A percentile compares a stretch with the other conserved stretches of the same genome.
Evolutionary conservation across 2,329 filamentous ascomycete species (phyloP).

Genomic region (Verticillium nonalfalfae): DNA sequence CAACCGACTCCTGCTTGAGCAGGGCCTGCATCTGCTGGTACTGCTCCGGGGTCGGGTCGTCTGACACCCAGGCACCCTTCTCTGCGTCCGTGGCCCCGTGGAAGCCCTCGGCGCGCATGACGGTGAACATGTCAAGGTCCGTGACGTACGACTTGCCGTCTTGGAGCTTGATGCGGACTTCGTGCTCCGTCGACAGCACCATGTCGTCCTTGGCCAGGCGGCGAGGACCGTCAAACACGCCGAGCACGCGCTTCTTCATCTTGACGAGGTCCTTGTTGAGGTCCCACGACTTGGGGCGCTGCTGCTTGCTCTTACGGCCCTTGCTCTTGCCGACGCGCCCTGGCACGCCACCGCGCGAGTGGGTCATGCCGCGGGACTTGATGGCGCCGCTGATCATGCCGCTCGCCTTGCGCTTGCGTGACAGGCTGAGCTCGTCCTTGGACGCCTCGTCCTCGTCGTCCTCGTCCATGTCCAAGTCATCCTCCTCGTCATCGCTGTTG

Average conservation of each 20-base stretch:
- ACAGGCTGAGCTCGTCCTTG: slow-evolving; percentile 39
- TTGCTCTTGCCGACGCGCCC: slow-evolving; percentile 46
- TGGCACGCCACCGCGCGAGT: slow-evolving; percentile 67
- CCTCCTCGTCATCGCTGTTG: slow-evolving; percentile 48
- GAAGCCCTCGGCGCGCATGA: slow-evolving; percentile 83
- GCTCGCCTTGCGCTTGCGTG: slow-evolving; percentile 45
- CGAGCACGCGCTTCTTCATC: slow-evolving; percentile 95
- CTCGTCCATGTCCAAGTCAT: slow-evolving; percentile 46
- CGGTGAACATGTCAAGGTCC: slow-evolving; percentile 84
- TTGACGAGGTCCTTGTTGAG: slow-evolving; percentile 91
- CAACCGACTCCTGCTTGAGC: background rate
- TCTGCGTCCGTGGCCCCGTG: slow-evolving; percentile 75
- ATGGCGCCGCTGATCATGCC: slow-evolving; percentile 42
- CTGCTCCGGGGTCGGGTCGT: slow-evolving; percentile 60
- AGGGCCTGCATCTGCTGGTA: slow-evolving; percentile 51
- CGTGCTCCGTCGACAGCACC: slow-evolving; percentile 94
- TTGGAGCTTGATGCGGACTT: slow-evolving; percentile 77
- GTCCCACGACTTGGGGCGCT: slow-evolving; percentile 92
- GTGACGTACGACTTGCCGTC: slow-evolving; percentile 79
- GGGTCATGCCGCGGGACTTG: slow-evolving; percentile 68
- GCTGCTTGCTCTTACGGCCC: slow-evolving; percentile 83
- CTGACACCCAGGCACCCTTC: slow-evolving; percentile 76
- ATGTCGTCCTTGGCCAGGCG: slow-evolving; percentile 97
- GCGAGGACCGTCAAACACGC: slow-evolving; percentile 82
- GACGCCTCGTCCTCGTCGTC: slow-evolving; percentile 42